These are phyloP conservation scores for Paraglomus brasilianum DNA, from an alignment of 192 early-diverging fungal species.

Conservation along the genomic window DNA sequence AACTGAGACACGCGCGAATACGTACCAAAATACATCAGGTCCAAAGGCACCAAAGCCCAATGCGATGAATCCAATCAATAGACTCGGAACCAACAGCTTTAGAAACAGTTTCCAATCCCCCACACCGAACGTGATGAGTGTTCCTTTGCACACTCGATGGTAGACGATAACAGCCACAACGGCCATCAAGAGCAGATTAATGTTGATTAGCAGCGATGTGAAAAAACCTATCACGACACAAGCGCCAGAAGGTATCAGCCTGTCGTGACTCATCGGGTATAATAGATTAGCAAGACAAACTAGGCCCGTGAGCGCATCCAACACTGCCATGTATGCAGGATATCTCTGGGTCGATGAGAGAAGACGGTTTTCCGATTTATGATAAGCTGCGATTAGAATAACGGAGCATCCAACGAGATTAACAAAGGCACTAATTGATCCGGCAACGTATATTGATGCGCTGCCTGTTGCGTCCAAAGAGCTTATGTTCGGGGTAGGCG, in stretches of 20 bases:
- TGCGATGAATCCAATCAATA: not conserved
- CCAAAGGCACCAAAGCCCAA: slow-evolving; percentile 21
- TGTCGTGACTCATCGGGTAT: slow-evolving; percentile 21
- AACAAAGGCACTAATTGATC: slow-evolving; percentile 18
- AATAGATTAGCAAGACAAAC: slow-evolving; percentile 24
- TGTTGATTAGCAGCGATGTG: slow-evolving; percentile 4
- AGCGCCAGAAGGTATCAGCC: not conserved
- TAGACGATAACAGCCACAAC: slow-evolving; percentile 16
- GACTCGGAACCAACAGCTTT: not conserved
- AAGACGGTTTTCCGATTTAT: not conserved
- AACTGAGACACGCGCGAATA: too few species aligned
- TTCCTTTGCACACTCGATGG: slow-evolving; percentile 22
- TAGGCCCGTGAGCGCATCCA: slow-evolving; percentile 7
- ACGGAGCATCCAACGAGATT: slow-evolving; percentile 8
- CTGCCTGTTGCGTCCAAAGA: slow-evolving; percentile 16
- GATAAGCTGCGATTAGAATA: not conserved
- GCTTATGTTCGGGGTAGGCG: too few species aligned
- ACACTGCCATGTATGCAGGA: slow-evolving; percentile 28
- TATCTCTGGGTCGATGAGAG: slow-evolving; percentile 26
- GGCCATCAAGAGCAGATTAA: slow-evolving; percentile 28
- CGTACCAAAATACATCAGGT: slow-evolving; percentile 29
- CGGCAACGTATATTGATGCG: slow-evolving; percentile 17
- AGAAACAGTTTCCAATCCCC: slow-evolving; percentile 24
- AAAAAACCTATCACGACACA: slow-evolving; percentile 21
- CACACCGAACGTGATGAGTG: not conserved